Percentiles rank a stretch among this genome's conserved stretches.
These are phyloP conservation scores for Xylaria sp. DNA, from an alignment of 495 filamentous ascomycete genomes.

Conservation along the genomic window DNA sequence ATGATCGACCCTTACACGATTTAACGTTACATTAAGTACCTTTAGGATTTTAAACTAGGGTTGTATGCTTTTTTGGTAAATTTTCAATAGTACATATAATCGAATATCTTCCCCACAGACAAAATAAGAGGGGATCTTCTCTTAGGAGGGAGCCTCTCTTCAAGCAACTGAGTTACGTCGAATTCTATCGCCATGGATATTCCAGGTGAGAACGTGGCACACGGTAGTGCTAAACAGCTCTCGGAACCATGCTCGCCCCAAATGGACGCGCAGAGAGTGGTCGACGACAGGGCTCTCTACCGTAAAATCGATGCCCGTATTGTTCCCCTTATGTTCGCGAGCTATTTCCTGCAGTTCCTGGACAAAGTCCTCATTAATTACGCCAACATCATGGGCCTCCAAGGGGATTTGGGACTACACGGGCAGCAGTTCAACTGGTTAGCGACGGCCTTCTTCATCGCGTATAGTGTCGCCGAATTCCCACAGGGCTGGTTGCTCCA, in stretches of 20 bases:
- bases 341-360: slow-evolving; percentile 64
- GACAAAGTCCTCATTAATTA: slow-evolving; percentile 67
- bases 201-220: not conserved
- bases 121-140: not conserved
- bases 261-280: not conserved
- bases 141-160: not conserved
- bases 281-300: slow-evolving; percentile 12
- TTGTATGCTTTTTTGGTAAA: not conserved
- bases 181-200: slow-evolving; percentile 8
- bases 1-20: not conserved
- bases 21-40: not conserved
- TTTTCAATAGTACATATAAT: not conserved
- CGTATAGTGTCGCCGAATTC: slow-evolving; percentile 61
- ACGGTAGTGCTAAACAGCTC: no score
- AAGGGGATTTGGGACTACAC: slow-evolving; percentile 53
- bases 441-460: slow-evolving; percentile 64
- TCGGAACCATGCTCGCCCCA: not conserved
- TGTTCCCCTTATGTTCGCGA: slow-evolving; percentile 56
- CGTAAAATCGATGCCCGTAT: slow-evolving; percentile 28
- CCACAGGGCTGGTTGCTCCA: slow-evolving; percentile 58
- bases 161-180: not conserved
- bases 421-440: slow-evolving; percentile 63
- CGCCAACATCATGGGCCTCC: slow-evolving; percentile 65
- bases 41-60: not conserved
- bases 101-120: not conserved